Evolutionary conservation across 805 yeast genomes (phyloP), one percentile per base, ranked within the genome.

Genomic region (Wickerhamomyces chambardii): DNA sequence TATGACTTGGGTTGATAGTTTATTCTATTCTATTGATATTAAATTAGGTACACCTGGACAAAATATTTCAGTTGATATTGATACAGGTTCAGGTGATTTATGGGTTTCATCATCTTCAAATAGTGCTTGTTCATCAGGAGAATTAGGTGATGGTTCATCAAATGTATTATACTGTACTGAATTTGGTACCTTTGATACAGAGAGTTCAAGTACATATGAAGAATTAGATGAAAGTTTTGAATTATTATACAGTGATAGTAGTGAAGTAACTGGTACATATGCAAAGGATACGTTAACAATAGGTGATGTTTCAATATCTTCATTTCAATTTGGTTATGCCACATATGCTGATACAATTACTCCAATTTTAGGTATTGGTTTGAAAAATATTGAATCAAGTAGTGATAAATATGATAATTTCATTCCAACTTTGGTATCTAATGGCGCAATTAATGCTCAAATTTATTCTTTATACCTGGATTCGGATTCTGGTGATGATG

Each of bases 291-390:
- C 61, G 28, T 64, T 85, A 6, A 39, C 46, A 2, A 56, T 84
- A 35, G 72, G 74, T 30, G 73, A 68, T 36, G 55, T 64, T 12
- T 61, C 70, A 4, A 59, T 83, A 11, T 45, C 61, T 0, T 59
- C 63, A 35, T 58, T 79, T 28, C 70, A 82, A 10, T 66, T 85
- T 53, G 95, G 89, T 4, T 71, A 83, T 17, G 89, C 80, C 3
- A 72, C 72, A 46, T 50, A 51, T 15, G 70, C 81, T 4, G 70
- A 73, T 39, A 73, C 85, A 4, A 54, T 71, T 14, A 50, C 47
- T 17, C 86, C 89, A 31, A 85, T 82, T 17, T 55, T 81, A 29
- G 84, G 85, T 16, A 71, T 81, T 40, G 86, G 87, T 7, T 63
- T 78, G 36, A 56, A 72, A 3, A 78, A 73, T 15, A 64, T 81